Base-by-base conservation (phyloP, 345 rosid species). In the Murraya paniculata region DNA sequence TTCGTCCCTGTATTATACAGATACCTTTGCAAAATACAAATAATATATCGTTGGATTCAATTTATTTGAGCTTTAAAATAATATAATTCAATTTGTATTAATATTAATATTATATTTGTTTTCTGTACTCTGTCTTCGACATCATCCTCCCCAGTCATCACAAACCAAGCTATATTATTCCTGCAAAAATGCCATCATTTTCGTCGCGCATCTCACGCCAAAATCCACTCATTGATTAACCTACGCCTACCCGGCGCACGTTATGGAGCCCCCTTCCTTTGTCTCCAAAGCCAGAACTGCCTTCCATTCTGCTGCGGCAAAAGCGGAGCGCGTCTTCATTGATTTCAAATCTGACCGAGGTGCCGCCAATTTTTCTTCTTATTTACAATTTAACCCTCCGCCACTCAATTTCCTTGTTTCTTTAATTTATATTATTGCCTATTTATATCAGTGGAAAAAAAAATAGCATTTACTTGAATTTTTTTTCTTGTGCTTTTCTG, bases 271-370 rank as follows among this genome's bases (percentile, higher is more conserved):
- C 78, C 91, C 87, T 48, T 92, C 98, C 30, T 93, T 93, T 75
- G 99, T 88, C 64, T 85, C 96, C 81, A 89, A 90, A 88, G 99
- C 98, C 64, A 87, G 94, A 90, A 88, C 89, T 33, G 99, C 97
- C 85, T 83, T 95, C 84, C 90, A 92, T 85, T 93, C 99, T 53
- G 99, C 97, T 59, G 97, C 99, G 25, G 98, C 97, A 73, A 92
- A 92, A 88, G 98, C 99, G 86, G 99, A 95, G 90, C 98, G 96
- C 60, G 99, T 92, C 72, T 82, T 95, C 84, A 88, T 90, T 79
- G 98, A 95, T 81, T 84, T 95, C 71, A 88, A 83, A 84, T 91
- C 92, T 84, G 98, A 95, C 87, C 93, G 85, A 83, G 97, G 98
- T 91, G 2, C 64, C 28, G 30, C 11, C 0, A 61, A 71, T 76